Evolutionary conservation across 352 stramenopile genomes (phyloP).

Genomic region (Phytopythium delawarense): DNA sequence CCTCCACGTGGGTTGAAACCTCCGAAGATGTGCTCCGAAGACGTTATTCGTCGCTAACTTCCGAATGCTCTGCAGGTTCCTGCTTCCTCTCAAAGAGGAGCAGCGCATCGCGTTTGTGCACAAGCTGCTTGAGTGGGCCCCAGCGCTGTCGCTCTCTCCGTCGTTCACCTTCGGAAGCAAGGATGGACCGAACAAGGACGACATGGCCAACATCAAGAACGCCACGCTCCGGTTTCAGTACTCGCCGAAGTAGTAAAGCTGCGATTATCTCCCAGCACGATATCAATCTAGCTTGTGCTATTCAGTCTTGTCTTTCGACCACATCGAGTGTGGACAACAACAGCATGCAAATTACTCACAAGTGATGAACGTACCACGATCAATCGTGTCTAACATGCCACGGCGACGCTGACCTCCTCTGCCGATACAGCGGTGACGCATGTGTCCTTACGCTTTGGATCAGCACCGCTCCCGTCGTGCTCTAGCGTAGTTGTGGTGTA

Average conservation of each 20-base stretch:
- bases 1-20: slow-evolving; percentile 47
- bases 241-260: background rate
- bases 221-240: slow-evolving; percentile 57
- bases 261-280: background rate
- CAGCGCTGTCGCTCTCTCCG: slow-evolving; percentile 26
- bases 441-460: background rate
- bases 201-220: slow-evolving; percentile 53
- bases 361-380: background rate
- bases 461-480: slow-evolving; percentile 4
- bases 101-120: slow-evolving; percentile 61
- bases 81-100: slow-evolving; percentile 65
- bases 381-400: background rate
- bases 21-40: background rate
- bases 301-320: background rate
- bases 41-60: background rate
- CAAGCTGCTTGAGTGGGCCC: slow-evolving; percentile 63
- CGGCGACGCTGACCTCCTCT: background rate
- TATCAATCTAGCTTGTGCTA: background rate
- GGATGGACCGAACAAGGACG: slow-evolving; percentile 27
- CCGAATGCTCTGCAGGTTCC: slow-evolving; percentile 33
- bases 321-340: background rate
- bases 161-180: slow-evolving; percentile 27
- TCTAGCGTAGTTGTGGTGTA: slow-evolving; percentile 44
- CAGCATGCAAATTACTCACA: background rate
- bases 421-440: background rate